These are phyloP conservation scores for Picocystis sp. DNA, from an alignment of 163 green algal species.

Conservation along the genomic window DNA sequence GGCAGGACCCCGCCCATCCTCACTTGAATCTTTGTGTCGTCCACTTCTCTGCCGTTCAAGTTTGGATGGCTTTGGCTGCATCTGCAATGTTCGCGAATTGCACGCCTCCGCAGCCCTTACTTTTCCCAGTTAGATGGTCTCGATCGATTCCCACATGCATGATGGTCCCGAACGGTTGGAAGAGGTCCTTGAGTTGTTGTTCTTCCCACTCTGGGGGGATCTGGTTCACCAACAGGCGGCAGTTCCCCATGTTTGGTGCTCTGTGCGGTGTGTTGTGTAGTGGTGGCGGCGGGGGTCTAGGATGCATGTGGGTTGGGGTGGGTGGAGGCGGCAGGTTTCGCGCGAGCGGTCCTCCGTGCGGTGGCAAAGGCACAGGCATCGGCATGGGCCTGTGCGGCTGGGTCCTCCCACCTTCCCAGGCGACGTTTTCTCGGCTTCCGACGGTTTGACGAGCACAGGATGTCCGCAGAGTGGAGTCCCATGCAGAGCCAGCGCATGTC, in stretches of 20 bases:
- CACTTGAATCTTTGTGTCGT: conserved; percentile 39
- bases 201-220: too few relatives aligned
- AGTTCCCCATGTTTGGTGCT: too few relatives aligned
- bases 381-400: conserved; percentile 21
- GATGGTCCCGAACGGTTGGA: too few relatives aligned
- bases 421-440: conserved; percentile 86
- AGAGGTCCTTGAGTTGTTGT: too few relatives aligned
- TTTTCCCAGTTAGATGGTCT: too few relatives aligned
- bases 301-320: too few relatives aligned
- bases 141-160: too few relatives aligned
- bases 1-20: conserved; percentile 8
- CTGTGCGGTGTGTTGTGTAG: too few relatives aligned
- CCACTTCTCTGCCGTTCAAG: conserved; percentile 53
- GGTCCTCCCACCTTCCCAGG: conserved; percentile 59
- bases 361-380: conserved; percentile 22
- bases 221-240: too few relatives aligned
- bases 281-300: too few relatives aligned
- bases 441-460: conserved; percentile 84
- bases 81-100: conserved; percentile 36
- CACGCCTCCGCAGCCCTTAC: background rate
- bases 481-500: conserved; percentile 64
- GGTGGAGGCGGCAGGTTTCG: too few relatives aligned
- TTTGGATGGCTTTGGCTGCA: conserved; percentile 53
- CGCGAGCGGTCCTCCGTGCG: too few relatives aligned
- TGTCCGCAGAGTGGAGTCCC: conserved; percentile 64